phyloP scores from a whole-genome alignment of 768 basidiomycete species.

The Lentinula lateritia region DNA sequence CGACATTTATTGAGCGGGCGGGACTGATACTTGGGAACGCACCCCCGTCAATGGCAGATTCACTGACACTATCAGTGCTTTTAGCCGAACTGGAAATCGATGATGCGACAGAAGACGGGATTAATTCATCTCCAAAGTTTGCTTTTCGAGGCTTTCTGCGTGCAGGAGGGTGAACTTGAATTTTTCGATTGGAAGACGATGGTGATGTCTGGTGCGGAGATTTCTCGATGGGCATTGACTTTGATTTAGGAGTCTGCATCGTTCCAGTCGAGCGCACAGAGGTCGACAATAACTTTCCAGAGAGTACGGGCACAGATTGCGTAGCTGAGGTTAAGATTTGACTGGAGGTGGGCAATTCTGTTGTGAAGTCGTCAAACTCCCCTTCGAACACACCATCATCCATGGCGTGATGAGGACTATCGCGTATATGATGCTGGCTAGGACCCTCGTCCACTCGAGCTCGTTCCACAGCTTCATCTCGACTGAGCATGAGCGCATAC shows the following conservation, averaged over 20 bases:
- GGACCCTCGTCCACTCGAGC: not conserved
- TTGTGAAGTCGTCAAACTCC: conserved; percentile 40
- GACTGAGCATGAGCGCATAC: conserved; percentile 80
- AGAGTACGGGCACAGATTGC: not conserved
- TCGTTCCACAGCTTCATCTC: conserved; percentile 54
- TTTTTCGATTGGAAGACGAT: conserved; percentile 41
- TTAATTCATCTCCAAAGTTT: conserved; percentile 24
- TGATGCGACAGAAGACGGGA: conserved; percentile 23
- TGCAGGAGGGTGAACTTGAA: conserved; percentile 49
- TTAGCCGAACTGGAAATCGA: conserved; percentile 21
- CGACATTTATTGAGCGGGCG: not conserved
- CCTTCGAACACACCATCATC: conserved; percentile 57
- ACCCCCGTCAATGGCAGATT: not conserved
- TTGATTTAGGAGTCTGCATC: conserved; percentile 6
- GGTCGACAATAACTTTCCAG: conserved; percentile 10
- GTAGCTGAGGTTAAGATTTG: not conserved
- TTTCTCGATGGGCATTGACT: conserved; percentile 19
- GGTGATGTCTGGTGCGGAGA: conserved; percentile 14
- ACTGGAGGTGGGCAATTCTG: not conserved
- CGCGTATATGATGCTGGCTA: not conserved
- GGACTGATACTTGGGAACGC: not conserved
- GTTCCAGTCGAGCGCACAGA: conserved; percentile 15
- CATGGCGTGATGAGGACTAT: conserved; percentile 10
- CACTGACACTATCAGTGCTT: not conserved
- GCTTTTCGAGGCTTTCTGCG: conserved; percentile 54